Conservation (phyloP, 2,329 filamentous ascomycete genomes). For the Lojkania enalia region DNA sequence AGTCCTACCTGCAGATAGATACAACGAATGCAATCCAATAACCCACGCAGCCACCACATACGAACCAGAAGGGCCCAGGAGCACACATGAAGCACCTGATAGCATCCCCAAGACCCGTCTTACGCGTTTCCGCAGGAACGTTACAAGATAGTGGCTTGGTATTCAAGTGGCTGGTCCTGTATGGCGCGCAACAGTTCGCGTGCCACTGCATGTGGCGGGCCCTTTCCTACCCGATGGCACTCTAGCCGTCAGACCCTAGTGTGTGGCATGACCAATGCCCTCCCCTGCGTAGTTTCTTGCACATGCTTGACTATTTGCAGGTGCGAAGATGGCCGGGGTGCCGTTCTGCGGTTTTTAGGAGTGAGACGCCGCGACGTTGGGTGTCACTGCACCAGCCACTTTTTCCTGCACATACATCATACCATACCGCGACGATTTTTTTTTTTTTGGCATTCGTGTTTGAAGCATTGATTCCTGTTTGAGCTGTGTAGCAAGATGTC, state of each 20-base stretch:
- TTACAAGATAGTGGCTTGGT: conserved; percentile 4
- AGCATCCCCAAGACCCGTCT: conserved; percentile 10
- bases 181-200: no score
- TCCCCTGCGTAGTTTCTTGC: background rate
- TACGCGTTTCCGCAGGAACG: conserved; percentile 16
- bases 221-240: background rate
- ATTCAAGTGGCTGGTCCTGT: background rate
- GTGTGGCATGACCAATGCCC: background rate
- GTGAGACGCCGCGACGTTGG: no score
- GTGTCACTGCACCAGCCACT: conserved; percentile 26
- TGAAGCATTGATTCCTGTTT: no score
- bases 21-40: no score
- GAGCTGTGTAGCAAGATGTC: conserved; percentile 1
- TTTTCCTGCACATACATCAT: no score
- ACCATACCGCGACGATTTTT: background rate
- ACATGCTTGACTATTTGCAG: background rate
- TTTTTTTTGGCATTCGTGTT: background rate
- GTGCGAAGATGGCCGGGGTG: background rate
- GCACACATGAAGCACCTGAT: background rate
- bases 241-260: background rate
- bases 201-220: background rate
- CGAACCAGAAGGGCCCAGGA: background rate
- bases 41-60: background rate
- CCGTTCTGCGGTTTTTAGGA: no score
- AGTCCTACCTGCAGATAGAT: no score